These are phyloP conservation scores for Bimuria novae-zelandiae DNA, from an alignment of 2,329 filamentous ascomycete species.

Conservation along the genomic window DNA sequence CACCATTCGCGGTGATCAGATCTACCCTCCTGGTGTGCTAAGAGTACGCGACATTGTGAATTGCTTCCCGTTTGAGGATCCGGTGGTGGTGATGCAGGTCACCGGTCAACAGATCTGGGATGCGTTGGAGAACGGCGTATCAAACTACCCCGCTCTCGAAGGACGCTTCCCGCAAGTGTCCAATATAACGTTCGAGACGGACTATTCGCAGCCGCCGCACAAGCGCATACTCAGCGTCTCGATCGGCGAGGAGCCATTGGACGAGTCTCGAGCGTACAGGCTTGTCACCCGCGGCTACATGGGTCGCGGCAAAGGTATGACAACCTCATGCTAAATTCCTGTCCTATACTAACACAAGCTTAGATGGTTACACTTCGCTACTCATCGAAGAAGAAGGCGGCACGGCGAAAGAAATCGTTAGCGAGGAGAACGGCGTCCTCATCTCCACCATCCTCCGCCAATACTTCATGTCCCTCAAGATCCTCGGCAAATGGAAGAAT, in stretches of 20 bases:
- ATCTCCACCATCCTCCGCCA: conserved; percentile 86
- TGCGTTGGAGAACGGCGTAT: conserved; percentile 85
- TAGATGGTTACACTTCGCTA: conserved; percentile 76
- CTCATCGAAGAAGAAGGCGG: conserved; percentile 79
- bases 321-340: not conserved
- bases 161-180: conserved; percentile 85
- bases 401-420: conserved; percentile 74
- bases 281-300: conserved; percentile 87
- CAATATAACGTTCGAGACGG: conserved; percentile 76
- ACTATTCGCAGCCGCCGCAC: conserved; percentile 64
- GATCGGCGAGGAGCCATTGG: conserved; percentile 65
- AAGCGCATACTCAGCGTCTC: conserved; percentile 66
- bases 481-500: conserved; percentile 77
- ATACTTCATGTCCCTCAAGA: conserved; percentile 86
- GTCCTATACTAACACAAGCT: conserved; percentile 15
- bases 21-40: conserved; percentile 81
- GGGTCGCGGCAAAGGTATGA: conserved; percentile 70
- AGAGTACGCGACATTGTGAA: conserved; percentile 81
- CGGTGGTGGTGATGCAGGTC: conserved; percentile 76
- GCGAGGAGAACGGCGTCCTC: conserved; percentile 84
- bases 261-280: conserved; percentile 67
- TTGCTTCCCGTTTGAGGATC: conserved; percentile 92
- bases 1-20: conserved; percentile 84
- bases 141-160: conserved; percentile 80
- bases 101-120: conserved; percentile 73